Base-by-base conservation (phyloP, 192 early-diverging fungal genomes). In the Coemansia sp. region DNA sequence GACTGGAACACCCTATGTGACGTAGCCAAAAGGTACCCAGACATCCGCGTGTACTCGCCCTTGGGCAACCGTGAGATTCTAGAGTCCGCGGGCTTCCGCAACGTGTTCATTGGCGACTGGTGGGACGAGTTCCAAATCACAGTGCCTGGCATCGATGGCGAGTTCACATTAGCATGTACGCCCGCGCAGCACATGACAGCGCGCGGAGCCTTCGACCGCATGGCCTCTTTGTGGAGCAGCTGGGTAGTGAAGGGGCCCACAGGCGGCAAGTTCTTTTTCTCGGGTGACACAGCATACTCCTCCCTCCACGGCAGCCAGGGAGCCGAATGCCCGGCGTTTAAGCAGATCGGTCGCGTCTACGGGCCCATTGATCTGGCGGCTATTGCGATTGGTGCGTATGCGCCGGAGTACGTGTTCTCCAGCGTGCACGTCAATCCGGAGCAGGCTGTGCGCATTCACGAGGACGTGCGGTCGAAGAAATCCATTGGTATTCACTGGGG, bases 381-480 rank as follows among this genome's bases (percentile, higher is more conserved):
- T 64, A 90, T 96, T 46, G 92, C 94, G 2, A 94, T 96, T 64
- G 94, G 94, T 10, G 92, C 94, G 0, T 95, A 93, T 62, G 83
- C 77, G 17, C 94, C 94, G 8, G 86, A 92, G 44, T 79, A 73
- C 72, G 21, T 85, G 51, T 81, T 94, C 83, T 88, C 87, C 3
- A 75, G 87, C 8, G 83, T 93, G 66, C 94, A 95, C 73, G 90
- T 86, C 61, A 85, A 82, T n/a, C 91, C 93, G 3, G 88, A 92
- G 63, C 93, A 94, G 67, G 89, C 92, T 4, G 90, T 94, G 6
- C 73, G 88, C 10, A 81, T 96, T 31, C 94, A 96, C 67, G 76
- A 88, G 63, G 92, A 94, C 64, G 76, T 93, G 44, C 61, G 79
- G 39, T 88, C 89, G 13, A 86, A 83, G 60, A 84, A 84, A 29